A percentile compares a stretch with the other conserved stretches of the same genome.
These are phyloP conservation scores for Pseudocercospora cruenta DNA, from an alignment of 2,329 filamentous ascomycete species.

Conservation along the genomic window DNA sequence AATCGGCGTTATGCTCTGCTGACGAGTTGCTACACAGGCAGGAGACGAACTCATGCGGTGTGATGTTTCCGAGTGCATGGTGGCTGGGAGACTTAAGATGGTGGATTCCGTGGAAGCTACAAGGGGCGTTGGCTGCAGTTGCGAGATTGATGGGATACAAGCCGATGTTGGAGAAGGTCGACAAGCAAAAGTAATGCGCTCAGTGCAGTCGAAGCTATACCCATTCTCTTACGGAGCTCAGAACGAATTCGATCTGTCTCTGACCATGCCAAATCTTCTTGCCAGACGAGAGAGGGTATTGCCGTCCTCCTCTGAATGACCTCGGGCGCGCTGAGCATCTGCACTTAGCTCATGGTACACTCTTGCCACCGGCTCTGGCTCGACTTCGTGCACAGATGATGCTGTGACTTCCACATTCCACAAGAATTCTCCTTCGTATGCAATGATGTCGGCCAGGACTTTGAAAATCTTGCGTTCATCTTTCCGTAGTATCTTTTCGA, in stretches of 20 bases:
- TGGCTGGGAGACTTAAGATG: conserved; percentile 16
- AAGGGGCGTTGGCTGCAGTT: conserved; percentile 2
- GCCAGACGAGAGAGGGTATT: no score
- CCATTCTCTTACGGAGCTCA: not conserved
- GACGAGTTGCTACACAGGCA: conserved; percentile 2
- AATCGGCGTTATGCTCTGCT: not conserved
- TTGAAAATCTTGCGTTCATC: not conserved
- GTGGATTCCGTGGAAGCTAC: conserved; percentile 20
- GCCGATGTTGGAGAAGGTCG: conserved; percentile 10
- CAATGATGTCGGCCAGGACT: not conserved
- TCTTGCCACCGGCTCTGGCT: not conserved
- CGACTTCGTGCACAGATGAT: not conserved
- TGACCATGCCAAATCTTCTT: not conserved
- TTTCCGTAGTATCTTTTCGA: not conserved
- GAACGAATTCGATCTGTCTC: not conserved
- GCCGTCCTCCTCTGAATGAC: no score
- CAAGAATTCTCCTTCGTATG: not conserved
- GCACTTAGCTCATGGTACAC: no score
- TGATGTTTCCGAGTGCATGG: conserved; percentile 8
- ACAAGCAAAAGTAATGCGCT: conserved; percentile 5
- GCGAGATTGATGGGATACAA: conserved; percentile 7
- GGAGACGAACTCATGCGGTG: conserved; percentile 7
- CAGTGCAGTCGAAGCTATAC: no score
- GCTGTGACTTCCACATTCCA: not conserved
- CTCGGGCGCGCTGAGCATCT: no score